These are phyloP conservation scores for Austroboletus festivus DNA, from an alignment of 768 basidiomycete genomes.

Conservation along the genomic window DNA sequence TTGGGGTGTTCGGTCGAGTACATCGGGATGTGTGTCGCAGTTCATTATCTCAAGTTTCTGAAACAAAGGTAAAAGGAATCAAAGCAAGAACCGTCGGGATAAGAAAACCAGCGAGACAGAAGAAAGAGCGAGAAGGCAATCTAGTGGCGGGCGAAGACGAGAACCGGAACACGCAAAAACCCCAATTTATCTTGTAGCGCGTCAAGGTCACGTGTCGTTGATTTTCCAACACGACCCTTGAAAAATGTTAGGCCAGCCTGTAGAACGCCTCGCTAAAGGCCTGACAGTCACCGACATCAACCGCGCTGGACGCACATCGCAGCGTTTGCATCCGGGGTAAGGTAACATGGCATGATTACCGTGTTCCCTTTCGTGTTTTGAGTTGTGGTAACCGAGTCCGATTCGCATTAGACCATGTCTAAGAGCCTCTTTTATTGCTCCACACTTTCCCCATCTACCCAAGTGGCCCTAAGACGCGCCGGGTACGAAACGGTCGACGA, in stretches of 20 bases:
- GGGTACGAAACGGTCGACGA: slow-evolving; percentile 62
- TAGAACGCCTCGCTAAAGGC: too few relatives aligned
- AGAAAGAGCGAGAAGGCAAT: slow-evolving; percentile 28
- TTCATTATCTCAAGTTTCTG: slow-evolving; percentile 20
- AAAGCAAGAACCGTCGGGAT: slow-evolving; percentile 4
- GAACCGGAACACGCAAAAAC: slow-evolving; percentile 19
- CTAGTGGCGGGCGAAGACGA: slow-evolving; percentile 10
- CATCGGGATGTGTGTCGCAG: slow-evolving; percentile 38
- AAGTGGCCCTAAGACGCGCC: slow-evolving; percentile 44
- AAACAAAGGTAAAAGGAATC: slow-evolving; percentile 14
- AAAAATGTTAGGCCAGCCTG: too few relatives aligned
- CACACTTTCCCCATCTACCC: slow-evolving; percentile 42
- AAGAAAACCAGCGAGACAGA: slow-evolving; percentile 12
- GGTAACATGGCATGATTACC: slow-evolving; percentile 3
- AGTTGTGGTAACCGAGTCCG: too few relatives aligned
- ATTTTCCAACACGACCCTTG: slow-evolving; percentile 9
- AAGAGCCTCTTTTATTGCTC: slow-evolving; percentile 44
- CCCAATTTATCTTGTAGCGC: slow-evolving; percentile 30
- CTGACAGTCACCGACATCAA: background rate
- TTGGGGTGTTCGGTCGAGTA: slow-evolving; percentile 37
- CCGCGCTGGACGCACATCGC: slow-evolving; percentile 2
- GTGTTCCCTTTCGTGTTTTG: background rate
- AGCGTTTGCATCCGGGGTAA: slow-evolving; percentile 4
- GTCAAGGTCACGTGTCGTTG: slow-evolving; percentile 28
- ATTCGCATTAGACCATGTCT: too few relatives aligned